Conservation (phyloP, 75 land plant species). For the Gnetum montanum region DNA sequence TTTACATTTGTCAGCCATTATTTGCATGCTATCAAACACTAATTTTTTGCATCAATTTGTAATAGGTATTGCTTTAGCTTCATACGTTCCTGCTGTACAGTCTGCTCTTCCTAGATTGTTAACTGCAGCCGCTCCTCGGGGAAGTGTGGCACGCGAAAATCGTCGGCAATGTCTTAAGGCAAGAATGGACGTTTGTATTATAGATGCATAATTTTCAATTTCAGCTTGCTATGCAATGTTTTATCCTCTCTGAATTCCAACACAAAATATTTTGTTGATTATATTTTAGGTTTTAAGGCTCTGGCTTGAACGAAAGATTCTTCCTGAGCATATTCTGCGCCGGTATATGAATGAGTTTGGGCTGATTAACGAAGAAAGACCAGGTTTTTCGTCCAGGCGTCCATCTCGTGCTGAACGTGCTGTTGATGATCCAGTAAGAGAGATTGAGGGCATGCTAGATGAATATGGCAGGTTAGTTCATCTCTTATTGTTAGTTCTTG, state of each 20-base stretch:
- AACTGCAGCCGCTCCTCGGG: constrained; percentile 84
- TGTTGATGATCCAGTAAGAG: constrained; percentile 96
- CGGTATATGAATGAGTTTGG: constrained; percentile 83
- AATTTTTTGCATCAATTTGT: not conserved
- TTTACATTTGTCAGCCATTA: too few relatives aligned
- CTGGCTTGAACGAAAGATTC: constrained; percentile 85
- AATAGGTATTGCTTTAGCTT: constrained; percentile 71
- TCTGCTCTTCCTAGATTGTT: constrained; percentile 76
- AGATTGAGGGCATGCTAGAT: constrained; percentile 96
- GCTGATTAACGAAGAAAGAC: constrained; percentile 55
- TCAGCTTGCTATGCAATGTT: too few relatives aligned
- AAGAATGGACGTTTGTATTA: too few relatives aligned
- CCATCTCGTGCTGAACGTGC: constrained; percentile 83
- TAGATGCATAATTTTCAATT: too few relatives aligned
- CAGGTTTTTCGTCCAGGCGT: constrained; percentile 43
- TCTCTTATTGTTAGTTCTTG: not conserved
- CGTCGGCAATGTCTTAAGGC: constrained; percentile 97
- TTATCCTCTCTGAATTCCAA: too few relatives aligned
- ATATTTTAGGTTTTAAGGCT: constrained; percentile 67
- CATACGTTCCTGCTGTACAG: constrained; percentile 80
- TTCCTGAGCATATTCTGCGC: constrained; percentile 71
- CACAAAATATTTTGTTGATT: not conserved
- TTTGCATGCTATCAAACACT: too few relatives aligned
- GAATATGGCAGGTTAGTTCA: constrained; percentile 91
- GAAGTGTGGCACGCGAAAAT: constrained; percentile 80